Evolutionary conservation across 2,329 filamentous ascomycete species (phyloP), one percentile per base, ranked within the genome.

Genomic region (Diaporthe amygdali): DNA sequence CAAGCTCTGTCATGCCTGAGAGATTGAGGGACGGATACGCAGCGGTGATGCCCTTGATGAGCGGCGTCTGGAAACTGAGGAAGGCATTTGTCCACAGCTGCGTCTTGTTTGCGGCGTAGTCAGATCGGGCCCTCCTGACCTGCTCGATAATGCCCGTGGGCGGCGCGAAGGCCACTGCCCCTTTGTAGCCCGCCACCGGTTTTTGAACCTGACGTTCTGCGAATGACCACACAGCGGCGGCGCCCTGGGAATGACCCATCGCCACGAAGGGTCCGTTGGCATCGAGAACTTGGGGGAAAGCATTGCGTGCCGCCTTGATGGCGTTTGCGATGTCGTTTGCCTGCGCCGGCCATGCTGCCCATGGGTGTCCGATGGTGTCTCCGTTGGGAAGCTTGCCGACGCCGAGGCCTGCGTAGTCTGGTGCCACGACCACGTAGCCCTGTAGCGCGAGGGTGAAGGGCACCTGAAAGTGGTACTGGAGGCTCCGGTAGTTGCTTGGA

Each of bases 401-500:
- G 14, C 85, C 85, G 6, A 87, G 78, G 0, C 84, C 84, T 1
- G 83, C 81, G 74, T 84, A 86, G 72, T 85, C 84, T 8, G 83
- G 77, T 1, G 79, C 84, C 27, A 86, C 80, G 17, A 86, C 84
- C 5, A 81, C 83, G 71, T 82, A 84, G 3, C 85, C 85, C 3
- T 80, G 78, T 22, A 83, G 74, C 0, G 82, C 83, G 2, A 86
- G 75, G 2, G 78, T 74, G 54, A 80, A 85, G 0, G 83, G 84
- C 0, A 76, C 81, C 1, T 78, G 72, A 70, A 82, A 79, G 55
- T 82, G 79, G 69, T 86, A 83, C 76, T 79, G 81, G 4, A 87
- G 80, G 37, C 76, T 78, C 3, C 82, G 81, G 44, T 82, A 75
- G 49, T 83, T 77, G 2, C 82, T 84, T 3, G 85, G 85, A 1